Evolutionary conservation across 352 stramenopile genomes (phyloP).

Genomic region (Pythium sukuiense): DNA sequence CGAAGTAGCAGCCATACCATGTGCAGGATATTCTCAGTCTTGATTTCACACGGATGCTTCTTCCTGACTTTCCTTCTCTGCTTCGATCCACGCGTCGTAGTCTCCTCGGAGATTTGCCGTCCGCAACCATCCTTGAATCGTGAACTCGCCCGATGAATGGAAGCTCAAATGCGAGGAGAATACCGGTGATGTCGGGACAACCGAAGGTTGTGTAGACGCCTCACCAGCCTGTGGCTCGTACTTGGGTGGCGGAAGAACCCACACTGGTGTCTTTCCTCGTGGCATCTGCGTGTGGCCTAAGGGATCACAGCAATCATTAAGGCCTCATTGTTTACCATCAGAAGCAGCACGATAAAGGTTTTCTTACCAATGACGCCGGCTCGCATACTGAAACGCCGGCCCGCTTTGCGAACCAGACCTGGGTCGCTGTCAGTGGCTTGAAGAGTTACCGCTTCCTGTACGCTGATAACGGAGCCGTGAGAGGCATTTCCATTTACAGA

Average conservation of each 20-base stretch:
- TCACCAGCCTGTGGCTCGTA: constrained; percentile 2
- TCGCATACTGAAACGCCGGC: constrained; percentile 19
- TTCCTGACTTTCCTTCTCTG: background rate
- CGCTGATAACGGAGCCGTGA: background rate
- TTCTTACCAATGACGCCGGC: constrained; percentile 9
- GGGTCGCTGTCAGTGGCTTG: background rate
- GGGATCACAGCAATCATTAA: background rate
- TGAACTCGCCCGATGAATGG: constrained; percentile 35
- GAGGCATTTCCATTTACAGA: background rate
- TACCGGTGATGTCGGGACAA: background rate
- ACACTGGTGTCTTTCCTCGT: constrained; percentile 22
- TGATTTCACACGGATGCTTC: background rate
- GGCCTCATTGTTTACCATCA: no score
- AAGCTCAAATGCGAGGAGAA: constrained; percentile 30
- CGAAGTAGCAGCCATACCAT: background rate
- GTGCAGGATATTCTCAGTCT: background rate
- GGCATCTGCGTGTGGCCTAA: background rate
- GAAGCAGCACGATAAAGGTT: no score
- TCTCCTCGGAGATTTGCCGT: constrained; percentile 19
- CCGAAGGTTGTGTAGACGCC: background rate
- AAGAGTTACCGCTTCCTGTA: background rate
- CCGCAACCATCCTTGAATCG: constrained; percentile 41
- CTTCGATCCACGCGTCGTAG: background rate
- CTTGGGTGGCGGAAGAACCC: constrained; percentile 20
- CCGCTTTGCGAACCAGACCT: background rate